Conservation (phyloP, 441 rosid species). For the Adansonia gregorii region DNA sequence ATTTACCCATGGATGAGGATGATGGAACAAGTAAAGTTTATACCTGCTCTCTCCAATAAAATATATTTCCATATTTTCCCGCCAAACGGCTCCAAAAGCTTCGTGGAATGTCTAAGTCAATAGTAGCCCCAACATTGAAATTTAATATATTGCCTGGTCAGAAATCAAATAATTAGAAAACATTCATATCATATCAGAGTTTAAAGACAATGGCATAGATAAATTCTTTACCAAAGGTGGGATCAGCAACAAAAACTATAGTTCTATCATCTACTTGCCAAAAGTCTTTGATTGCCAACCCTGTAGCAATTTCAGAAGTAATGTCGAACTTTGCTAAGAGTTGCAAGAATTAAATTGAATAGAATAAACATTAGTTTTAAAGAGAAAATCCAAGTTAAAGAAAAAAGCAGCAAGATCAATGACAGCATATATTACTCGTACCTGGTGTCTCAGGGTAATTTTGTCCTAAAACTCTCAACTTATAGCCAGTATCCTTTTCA, state of each 20-base stretch:
- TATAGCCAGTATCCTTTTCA: slow-evolving; percentile 84
- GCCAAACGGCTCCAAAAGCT: slow-evolving; percentile 87
- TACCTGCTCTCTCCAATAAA: slow-evolving; percentile 75
- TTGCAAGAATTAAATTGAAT: background rate
- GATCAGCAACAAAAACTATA: slow-evolving; percentile 89
- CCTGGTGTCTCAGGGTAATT: slow-evolving; percentile 95
- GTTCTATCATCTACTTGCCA: slow-evolving; percentile 93
- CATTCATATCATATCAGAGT: slow-evolving; percentile 19
- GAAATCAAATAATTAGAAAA: slow-evolving; percentile 20
- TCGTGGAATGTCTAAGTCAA: slow-evolving; percentile 72
- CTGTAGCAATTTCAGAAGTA: slow-evolving; percentile 39
- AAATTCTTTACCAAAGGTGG: slow-evolving; percentile 71
- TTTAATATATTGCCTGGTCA: slow-evolving; percentile 55
- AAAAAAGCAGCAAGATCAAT: background rate
- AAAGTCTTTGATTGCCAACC: slow-evolving; percentile 78
- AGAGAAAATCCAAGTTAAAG: background rate
- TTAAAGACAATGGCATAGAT: slow-evolving; percentile 9
- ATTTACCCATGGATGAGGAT: background rate
- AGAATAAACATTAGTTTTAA: background rate
- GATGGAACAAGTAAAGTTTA: slow-evolving; percentile 7
- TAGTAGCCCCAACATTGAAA: slow-evolving; percentile 70
- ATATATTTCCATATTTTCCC: slow-evolving; percentile 83
- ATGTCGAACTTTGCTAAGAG: background rate
- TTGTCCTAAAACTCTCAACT: slow-evolving; percentile 79
- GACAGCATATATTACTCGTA: slow-evolving; percentile 24